phyloP scores from a whole-genome alignment of 2,329 filamentous ascomycete genomes.

The Venturia nashicola region DNA sequence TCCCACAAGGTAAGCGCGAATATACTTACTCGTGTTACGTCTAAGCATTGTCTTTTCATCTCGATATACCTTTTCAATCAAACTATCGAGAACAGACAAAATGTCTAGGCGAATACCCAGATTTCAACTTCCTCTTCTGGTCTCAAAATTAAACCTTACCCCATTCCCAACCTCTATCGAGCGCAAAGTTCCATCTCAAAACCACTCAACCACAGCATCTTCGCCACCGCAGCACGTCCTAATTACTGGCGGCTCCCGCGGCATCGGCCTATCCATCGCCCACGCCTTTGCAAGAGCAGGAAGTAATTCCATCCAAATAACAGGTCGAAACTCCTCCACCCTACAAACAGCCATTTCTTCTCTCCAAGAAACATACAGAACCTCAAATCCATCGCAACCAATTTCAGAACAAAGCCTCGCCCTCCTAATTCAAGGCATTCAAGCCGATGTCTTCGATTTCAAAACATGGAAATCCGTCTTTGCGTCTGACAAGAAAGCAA shows the following conservation, averaged over 20 bases:
- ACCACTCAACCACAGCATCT: neutral
- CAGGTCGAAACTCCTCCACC: slow-evolving; percentile 18
- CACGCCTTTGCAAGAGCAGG: slow-evolving; percentile 18
- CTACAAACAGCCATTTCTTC: slow-evolving; percentile 12
- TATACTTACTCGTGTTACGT: too few species aligned
- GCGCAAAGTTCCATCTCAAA: neutral
- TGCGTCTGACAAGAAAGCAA: neutral
- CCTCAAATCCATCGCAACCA: neutral
- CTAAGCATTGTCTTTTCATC: too few species aligned
- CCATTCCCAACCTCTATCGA: neutral
- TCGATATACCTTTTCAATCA: too few species aligned
- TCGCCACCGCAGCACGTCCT: slow-evolving; percentile 16
- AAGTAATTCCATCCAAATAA: slow-evolving; percentile 19
- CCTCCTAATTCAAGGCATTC: neutral
- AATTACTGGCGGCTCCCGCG: slow-evolving; percentile 26
- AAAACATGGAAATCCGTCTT: neutral
- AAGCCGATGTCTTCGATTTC: neutral
- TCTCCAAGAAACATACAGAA: neutral
- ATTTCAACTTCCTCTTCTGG: neutral
- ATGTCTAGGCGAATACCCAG: neutral
- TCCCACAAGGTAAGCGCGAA: too few species aligned
- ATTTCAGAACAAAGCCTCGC: neutral
- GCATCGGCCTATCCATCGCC: slow-evolving; percentile 26
- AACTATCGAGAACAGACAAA: neutral
- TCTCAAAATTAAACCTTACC: neutral